Conservation (phyloP, 805 yeast genomes). For the Candida alai region DNA sequence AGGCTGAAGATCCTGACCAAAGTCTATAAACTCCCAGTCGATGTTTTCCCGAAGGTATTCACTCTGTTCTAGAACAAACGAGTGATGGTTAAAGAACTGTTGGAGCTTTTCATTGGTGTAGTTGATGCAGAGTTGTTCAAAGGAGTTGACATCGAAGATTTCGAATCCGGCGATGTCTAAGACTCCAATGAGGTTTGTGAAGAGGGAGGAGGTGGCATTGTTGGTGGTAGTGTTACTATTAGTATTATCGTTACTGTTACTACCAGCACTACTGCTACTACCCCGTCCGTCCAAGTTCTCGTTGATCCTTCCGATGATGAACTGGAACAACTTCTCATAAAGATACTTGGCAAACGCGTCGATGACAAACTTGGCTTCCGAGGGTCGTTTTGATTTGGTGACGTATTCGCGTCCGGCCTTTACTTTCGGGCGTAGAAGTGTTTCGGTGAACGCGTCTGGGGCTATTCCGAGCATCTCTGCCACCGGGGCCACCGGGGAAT, state of each 20-base stretch:
- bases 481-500: slow-evolving; percentile 46
- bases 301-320: slow-evolving; percentile 73
- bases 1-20: slow-evolving; percentile 91
- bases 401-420: slow-evolving; percentile 89
- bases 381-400: slow-evolving; percentile 70
- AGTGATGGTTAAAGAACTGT: slow-evolving; percentile 60
- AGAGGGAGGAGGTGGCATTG: too few relatives aligned
- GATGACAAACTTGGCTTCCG: slow-evolving; percentile 74
- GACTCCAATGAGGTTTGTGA: slow-evolving; percentile 54
- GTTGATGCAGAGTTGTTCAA: slow-evolving; percentile 59
- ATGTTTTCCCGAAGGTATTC: slow-evolving; percentile 57
- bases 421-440: slow-evolving; percentile 73
- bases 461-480: slow-evolving; percentile 65
- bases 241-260: slow-evolving; percentile 16
- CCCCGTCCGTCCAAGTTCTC: too few relatives aligned
- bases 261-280: too few relatives aligned
- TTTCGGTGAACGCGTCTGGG: slow-evolving; percentile 46
- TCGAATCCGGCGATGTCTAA: slow-evolving; percentile 63
- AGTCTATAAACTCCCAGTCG: slow-evolving; percentile 77
- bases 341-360: slow-evolving; percentile 86
- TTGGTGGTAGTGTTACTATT: slow-evolving; percentile 3
- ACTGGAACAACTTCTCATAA: slow-evolving; percentile 80
- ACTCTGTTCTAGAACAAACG: slow-evolving; percentile 57
- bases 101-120: slow-evolving; percentile 59
- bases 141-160: slow-evolving; percentile 53